A percentile compares a stretch with the other conserved stretches of the same genome.
These are phyloP conservation scores for Trypanosoma brucei DNA, from an alignment of 208 protist species.

Conservation along the genomic window DNA sequence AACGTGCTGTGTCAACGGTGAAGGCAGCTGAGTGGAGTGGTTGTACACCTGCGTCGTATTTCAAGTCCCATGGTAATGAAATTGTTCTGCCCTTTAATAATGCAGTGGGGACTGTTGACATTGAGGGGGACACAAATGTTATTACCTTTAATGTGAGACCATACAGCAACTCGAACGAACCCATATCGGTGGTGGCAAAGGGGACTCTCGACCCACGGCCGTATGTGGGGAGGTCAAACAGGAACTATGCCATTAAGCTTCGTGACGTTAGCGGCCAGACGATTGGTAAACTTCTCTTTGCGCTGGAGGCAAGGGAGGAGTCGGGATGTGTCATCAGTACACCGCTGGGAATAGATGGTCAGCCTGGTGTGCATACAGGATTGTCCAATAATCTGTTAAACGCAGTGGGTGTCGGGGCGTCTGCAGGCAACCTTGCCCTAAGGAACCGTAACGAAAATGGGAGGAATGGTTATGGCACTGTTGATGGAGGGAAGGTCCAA, in stretches of 20 bases:
- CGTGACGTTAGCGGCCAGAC: conserved; percentile 56
- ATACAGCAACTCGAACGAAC: conserved; percentile 32
- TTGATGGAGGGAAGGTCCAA: not conserved
- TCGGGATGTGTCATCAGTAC: not conserved
- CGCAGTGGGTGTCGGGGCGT: no score
- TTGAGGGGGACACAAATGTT: conserved; percentile 49
- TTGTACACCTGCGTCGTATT: conserved; percentile 34
- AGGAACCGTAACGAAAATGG: not conserved
- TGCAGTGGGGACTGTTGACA: conserved; percentile 11
- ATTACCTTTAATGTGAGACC: conserved; percentile 65
- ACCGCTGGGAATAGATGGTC: not conserved
- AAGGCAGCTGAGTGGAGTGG: conserved; percentile 17
- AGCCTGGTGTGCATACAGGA: not conserved
- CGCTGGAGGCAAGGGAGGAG: conserved; percentile 45
- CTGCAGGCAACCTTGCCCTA: no score
- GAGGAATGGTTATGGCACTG: not conserved
- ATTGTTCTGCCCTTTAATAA: conserved; percentile 61
- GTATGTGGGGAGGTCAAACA: conserved; percentile 61
- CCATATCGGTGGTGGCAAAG: conserved; percentile 64
- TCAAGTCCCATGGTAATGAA: conserved; percentile 44
- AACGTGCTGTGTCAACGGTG: conserved; percentile 9
- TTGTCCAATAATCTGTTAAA: not conserved
- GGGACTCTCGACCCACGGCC: conserved; percentile 65
- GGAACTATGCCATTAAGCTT: conserved; percentile 87
- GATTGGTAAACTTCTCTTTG: conserved; percentile 77